phyloP scores from a whole-genome alignment of 805 yeast species.

The Candida boleticola region DNA sequence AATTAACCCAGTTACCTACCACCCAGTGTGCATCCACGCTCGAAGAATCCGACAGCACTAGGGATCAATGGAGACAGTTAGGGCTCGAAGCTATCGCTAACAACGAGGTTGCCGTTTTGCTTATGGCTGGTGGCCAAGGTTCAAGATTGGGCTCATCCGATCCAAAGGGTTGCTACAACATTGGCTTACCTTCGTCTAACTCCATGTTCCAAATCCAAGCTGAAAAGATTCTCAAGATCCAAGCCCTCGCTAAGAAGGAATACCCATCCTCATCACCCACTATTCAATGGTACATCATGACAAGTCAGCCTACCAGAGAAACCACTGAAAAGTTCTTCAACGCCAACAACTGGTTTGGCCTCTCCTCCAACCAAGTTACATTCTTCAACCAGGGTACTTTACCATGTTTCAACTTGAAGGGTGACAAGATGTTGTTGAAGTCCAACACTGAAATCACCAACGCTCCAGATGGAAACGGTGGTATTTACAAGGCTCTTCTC shows the following conservation, averaged over 20 bases:
- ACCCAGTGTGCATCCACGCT: constrained; percentile 47
- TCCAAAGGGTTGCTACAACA: constrained; percentile 94
- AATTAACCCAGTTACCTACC: constrained; percentile 50
- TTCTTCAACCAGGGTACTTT: constrained; percentile 95
- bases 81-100: constrained; percentile 70
- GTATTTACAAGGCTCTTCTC: constrained; percentile 80
- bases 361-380: constrained; percentile 53
- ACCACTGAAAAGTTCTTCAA: constrained; percentile 73
- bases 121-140: constrained; percentile 99
- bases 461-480: constrained; percentile 99
- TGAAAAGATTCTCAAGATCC: constrained; percentile 70
- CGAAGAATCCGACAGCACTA: constrained; percentile 32
- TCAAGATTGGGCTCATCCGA: constrained; percentile 84
- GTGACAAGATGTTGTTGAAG: constrained; percentile 65
- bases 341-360: constrained; percentile 67
- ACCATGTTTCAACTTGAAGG: constrained; percentile 79
- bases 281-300: constrained; percentile 91
- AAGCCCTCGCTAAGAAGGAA: constrained; percentile 46
- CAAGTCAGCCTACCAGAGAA: constrained; percentile 80
- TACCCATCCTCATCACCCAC: constrained; percentile 22
- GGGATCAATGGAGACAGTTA: constrained; percentile 37
- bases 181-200: constrained; percentile 79
- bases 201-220: constrained; percentile 91
- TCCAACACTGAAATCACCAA: constrained; percentile 57
- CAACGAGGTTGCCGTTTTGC: constrained; percentile 80